Evolutionary conservation across 2,329 filamentous ascomycete species (phyloP), one percentile per base, ranked within the genome.

Genomic region (Helicocarpus griseus): DNA sequence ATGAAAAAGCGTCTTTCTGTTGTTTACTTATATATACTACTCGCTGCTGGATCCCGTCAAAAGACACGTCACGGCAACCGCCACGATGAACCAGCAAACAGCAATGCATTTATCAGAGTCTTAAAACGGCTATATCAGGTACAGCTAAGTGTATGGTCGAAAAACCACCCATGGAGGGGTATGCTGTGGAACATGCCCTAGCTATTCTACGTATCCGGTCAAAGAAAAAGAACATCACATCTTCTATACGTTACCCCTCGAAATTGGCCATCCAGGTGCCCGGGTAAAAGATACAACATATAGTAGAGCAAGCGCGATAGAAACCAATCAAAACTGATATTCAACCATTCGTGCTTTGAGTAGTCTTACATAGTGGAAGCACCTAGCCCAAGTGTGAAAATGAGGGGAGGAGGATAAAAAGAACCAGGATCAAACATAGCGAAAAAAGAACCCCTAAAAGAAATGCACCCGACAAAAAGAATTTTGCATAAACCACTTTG

Each of bases 31-130:
- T 46, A 22, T 33, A 22, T 33, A 46, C 43, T 4, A 46, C 21
- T 46, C 14, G 43, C 26, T 9, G 17, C 21, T 3, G 58, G 53
- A 48, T 43, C 39, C 5, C 39, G 14, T 14, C 24, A 47, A n/a
- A 51, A 50, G 13, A 51, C 43, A 39, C 22, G 36, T 31, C 39
- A 50, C 22, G 19, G 13, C 14, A 9, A 21, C 14, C 24, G 45
- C 45, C 29, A 35, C 45, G 31, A 47, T 36, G 45, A 36, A 24
- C 45, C 45, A 45, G 41, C 21, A 19, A n/a, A n/a, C 29, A 14
- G 29, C 28, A 36, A 33, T 6, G 13, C 19, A 47, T 47, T 13
- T 8, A 5, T 14, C 7, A 21, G n/a, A 28, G 9, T 7, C 22
- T 21, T n/a, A n/a, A n/a, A n/a, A n/a, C n/a, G n/a, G n/a, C n/a